Percentiles rank a stretch among this genome's conserved stretches.
Evolutionary conservation across 148 eudicot genomes (phyloP).

Genomic region (Diospyros lotus): DNA sequence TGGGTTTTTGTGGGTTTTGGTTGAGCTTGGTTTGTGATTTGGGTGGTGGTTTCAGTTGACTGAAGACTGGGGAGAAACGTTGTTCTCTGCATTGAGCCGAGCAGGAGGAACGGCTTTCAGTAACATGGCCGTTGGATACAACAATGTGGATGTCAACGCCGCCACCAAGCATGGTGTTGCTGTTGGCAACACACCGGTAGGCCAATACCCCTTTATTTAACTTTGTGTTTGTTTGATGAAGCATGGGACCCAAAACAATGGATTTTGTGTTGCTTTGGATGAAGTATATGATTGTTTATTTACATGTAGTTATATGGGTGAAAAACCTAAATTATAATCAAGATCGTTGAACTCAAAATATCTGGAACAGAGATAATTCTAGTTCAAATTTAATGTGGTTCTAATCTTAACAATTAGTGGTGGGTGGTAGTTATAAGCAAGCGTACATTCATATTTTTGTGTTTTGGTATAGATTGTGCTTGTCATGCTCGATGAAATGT

Average conservation of each 20-base stretch:
- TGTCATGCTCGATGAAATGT: neutral
- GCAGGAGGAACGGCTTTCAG: constrained; percentile 98
- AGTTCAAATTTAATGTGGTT: too few relatives aligned
- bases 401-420: too few relatives aligned
- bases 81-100: constrained; percentile 91
- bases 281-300: too few relatives aligned
- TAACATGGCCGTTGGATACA: constrained; percentile 99
- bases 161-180: constrained; percentile 93
- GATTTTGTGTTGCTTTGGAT: too few relatives aligned
- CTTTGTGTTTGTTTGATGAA: neutral
- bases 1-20: neutral
- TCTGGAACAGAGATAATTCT: too few relatives aligned
- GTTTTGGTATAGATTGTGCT: neutral
- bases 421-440: too few relatives aligned
- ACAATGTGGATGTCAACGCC: constrained; percentile 89
- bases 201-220: constrained; percentile 10
- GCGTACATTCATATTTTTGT: neutral
- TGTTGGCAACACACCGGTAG: constrained; percentile 98
- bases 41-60: constrained; percentile 49
- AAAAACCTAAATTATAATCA: too few relatives aligned
- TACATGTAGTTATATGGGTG: too few relatives aligned
- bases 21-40: neutral
- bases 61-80: constrained; percentile 98
- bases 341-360: too few relatives aligned
- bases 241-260: too few relatives aligned